phyloP scores from a whole-genome alignment of 192 early-diverging fungal genomes.

The Entomortierella beljakovae region DNA sequence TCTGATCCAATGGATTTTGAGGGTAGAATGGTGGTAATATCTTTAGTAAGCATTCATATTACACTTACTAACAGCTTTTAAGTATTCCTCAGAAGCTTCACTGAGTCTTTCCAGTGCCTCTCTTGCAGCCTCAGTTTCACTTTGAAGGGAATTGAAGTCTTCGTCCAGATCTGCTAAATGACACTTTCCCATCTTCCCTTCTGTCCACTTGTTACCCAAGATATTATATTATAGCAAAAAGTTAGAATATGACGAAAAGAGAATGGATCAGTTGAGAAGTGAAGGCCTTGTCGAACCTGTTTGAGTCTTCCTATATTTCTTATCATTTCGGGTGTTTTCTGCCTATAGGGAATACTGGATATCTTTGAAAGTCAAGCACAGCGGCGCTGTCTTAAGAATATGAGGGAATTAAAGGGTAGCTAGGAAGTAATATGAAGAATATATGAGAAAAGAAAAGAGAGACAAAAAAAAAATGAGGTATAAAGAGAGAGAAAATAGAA shows the following conservation, averaged over 20 bases:
- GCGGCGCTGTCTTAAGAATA: no score
- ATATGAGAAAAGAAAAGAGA: not conserved
- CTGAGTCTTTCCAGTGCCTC: conserved; percentile 38
- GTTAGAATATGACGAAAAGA: no score
- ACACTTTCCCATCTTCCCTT: conserved; percentile 44
- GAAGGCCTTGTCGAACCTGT: not conserved
- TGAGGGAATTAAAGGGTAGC: not conserved
- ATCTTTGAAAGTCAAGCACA: no score
- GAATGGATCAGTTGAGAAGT: not conserved
- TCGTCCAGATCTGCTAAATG: conserved; percentile 37
- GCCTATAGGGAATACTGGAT: no score
- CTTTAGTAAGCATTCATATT: no score
- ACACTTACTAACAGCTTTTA: conserved; percentile 52
- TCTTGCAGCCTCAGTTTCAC: conserved; percentile 41
- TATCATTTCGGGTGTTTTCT: no score
- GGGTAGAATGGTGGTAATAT: no score
- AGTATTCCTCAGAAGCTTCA: conserved; percentile 45
- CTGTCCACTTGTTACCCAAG: conserved; percentile 41
- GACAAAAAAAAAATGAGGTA: not conserved
- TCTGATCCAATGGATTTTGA: no score
- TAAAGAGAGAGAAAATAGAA: not conserved
- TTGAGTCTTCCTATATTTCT: not conserved
- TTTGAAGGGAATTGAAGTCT: conserved; percentile 42
- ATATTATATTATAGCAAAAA: no score
- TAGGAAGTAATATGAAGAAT: not conserved